Evolutionary conservation across 768 basidiomycete species (phyloP).

Genomic region (Lactifluus subvellereus): DNA sequence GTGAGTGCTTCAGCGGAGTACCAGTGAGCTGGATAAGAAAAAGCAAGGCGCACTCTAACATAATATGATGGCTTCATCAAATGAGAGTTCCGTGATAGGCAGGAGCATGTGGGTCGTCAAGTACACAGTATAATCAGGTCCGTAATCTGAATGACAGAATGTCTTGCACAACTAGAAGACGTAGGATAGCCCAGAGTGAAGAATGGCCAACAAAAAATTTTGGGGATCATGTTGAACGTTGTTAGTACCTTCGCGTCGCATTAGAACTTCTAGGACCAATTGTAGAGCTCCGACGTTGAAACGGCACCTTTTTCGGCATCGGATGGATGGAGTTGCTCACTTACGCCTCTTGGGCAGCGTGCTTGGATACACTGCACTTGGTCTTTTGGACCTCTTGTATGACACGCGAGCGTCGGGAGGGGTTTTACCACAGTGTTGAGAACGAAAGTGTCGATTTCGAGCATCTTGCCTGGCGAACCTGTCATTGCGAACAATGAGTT

Average conservation of each 20-base stretch:
- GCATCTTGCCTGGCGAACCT: constrained; percentile 21
- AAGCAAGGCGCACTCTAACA: neutral
- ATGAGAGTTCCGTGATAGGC: neutral
- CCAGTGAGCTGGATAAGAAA: neutral
- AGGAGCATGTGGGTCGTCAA: neutral
- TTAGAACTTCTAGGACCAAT: neutral
- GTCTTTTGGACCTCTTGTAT: neutral
- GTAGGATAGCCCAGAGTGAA: neutral
- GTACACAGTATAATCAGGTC: neutral
- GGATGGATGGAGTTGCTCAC: neutral
- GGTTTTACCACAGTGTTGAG: constrained; percentile 2
- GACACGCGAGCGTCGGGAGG: neutral
- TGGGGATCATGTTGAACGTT: neutral
- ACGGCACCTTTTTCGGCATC: constrained; percentile 8
- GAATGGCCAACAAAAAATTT: neutral
- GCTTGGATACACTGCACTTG: constrained; percentile 15
- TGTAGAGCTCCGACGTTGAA: neutral
- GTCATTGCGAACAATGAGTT: neutral
- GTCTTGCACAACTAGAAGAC: neutral
- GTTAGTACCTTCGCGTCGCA: constrained; percentile 2
- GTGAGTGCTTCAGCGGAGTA: neutral
- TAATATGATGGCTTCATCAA: neutral
- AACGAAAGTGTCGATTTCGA: constrained; percentile 20
- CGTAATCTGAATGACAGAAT: neutral
- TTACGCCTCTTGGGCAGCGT: constrained; percentile 14